Evolutionary conservation across 2,329 filamentous ascomycete genomes (phyloP), one percentile per base, ranked within the genome.

Genomic region (Penicillium palitans): DNA sequence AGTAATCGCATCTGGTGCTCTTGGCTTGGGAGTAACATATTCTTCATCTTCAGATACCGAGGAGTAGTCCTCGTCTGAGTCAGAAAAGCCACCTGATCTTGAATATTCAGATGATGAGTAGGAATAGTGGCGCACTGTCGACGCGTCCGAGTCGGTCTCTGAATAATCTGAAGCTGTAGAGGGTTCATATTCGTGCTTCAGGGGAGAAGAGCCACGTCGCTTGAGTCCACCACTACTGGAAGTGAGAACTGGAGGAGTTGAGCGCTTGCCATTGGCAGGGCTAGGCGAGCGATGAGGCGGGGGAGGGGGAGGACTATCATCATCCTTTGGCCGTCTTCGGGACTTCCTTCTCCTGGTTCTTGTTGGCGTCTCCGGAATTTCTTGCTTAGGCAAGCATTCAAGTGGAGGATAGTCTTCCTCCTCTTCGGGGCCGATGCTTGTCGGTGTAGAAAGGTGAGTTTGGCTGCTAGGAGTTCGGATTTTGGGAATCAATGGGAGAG

Each of bases 141-240:
- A 86, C 35, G 78, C 78, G 39, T 83, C 77, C 46, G 83, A 87
- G 55, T 85, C 71, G 8, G 63, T 61, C 6, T 67, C 81, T 1
- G 80, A 82, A 9, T 82, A 82, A 42, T 85, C 84, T 0, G 86
- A 87, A 46, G 84, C 85, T 7, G 85, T 87, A 17, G 95, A 98
- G 15, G 93, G 93, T 62, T 93, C 88, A 68, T 97, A 99, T 76
- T 99, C 93, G 71, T 98, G 93, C 78, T 99, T 99, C 50, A 99
- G 80, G 0, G 95, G 95, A 1, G 95, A 99, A 0, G 95, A 98
- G 1, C 87, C 89, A 19, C 92, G 86, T 45, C 93, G 86, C 70
- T 88, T 73, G 73, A 81, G 68, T 71, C 76, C 71, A 61, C 78
- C 68, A 56, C 75, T 66, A 66, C 74, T 66, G 78, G 87, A 69